Evolutionary conservation across 192 early-diverging fungal genomes (phyloP).

Genomic region (Funneliformis geosporum): DNA sequence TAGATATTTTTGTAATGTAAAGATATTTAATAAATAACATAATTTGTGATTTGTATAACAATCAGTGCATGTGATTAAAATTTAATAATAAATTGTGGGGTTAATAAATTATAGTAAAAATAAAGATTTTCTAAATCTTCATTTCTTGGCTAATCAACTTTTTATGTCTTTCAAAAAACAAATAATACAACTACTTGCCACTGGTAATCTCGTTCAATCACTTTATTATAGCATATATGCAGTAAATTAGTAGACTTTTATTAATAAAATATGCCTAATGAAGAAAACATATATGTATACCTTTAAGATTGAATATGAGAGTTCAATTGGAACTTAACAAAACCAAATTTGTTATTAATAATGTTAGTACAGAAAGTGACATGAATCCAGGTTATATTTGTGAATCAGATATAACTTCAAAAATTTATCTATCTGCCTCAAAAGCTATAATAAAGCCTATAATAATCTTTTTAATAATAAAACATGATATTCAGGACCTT

Average conservation of each 20-base stretch:
- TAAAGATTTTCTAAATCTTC: background rate
- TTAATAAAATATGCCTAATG: background rate
- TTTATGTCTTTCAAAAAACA: background rate
- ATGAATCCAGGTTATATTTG: too few species aligned
- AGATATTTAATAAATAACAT: too few species aligned
- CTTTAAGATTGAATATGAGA: too few species aligned
- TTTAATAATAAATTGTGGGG: background rate
- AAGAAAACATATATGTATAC: too few species aligned
- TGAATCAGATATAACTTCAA: too few species aligned
- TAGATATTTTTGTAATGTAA: too few species aligned
- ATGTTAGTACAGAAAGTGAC: background rate
- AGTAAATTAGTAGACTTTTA: background rate
- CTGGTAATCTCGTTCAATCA: background rate
- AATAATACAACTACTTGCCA: background rate
- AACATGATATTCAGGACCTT: too few species aligned
- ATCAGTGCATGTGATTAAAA: background rate
- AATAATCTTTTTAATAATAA: too few species aligned
- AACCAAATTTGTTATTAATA: too few species aligned
- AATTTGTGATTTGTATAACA: background rate
- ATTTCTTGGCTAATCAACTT: conserved; percentile 5
- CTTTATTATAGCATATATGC: background rate
- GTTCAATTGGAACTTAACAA: too few species aligned
- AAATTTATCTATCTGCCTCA: too few species aligned
- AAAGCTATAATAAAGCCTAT: too few species aligned
- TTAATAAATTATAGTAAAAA: background rate